Evolutionary conservation across 163 green algal genomes (phyloP).

Genomic region (Volvox carteri): DNA sequence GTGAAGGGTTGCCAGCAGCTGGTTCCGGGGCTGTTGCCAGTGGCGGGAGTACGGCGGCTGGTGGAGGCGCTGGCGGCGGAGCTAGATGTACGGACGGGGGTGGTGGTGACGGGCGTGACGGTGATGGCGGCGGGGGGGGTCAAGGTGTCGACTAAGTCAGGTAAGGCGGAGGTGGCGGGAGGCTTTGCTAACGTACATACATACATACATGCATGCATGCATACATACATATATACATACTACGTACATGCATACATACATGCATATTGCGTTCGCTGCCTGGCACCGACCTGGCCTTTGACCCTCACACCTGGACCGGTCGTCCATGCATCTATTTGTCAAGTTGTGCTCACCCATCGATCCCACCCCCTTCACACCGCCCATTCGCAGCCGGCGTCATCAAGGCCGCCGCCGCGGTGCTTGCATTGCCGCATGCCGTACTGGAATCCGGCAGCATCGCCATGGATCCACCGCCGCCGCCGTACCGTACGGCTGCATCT

Average conservation of each 20-base stretch:
- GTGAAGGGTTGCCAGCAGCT: no score
- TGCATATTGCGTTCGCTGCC: no score
- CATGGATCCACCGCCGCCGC: conserved; percentile 10
- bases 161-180: no score
- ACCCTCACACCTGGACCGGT: no score
- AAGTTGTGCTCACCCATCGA: no score
- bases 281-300: no score
- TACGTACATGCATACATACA: no score
- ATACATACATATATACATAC: no score
- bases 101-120: conserved; percentile 30
- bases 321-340: no score
- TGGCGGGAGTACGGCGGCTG: not conserved
- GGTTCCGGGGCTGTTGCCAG: not conserved
- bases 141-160: not conserved
- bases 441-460: conserved; percentile 18
- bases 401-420: conserved; percentile 11
- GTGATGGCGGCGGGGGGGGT: conserved; percentile 5
- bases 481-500: not conserved
- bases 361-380: not conserved
- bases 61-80: conserved; percentile 20
- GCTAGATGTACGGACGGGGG: conserved; percentile 21
- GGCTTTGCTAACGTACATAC: no score
- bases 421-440: conserved; percentile 31
- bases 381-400: conserved; percentile 11
- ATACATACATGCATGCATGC: no score